Base-by-base conservation (phyloP, 257 asterid genomes). In the Solanum rostratum region DNA sequence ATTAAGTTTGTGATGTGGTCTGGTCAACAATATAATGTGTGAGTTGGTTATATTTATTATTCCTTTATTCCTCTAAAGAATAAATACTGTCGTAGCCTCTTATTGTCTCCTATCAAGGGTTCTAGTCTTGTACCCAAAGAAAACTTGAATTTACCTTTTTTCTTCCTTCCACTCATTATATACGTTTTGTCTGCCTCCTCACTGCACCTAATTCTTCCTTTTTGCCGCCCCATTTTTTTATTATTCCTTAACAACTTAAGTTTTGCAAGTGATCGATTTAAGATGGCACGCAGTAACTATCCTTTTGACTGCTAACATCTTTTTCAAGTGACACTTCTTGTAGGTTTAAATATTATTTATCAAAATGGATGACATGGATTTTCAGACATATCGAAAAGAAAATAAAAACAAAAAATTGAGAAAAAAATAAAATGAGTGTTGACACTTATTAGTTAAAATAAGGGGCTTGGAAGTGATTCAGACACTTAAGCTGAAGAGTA, bases 61-160 rank as follows among this genome's bases (percentile, higher is more conserved):
- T 55, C 3, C 1, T 20, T 1, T 71, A 41, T 63, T 76, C 88
- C 87, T 88, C 86, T 88, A 90, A 90, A 88, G 93, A 88, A 88
- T 86, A 89, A 87, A 76, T 49, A 88, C 86, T 85, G 86, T 85
- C 84, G 86, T 84, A 90, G 86, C 90, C 88, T 89, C 91, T 76
- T 87, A 83, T 86, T 90, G 91, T 88, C 91, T 86, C 93, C 92
- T 83, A 84, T 65, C 33, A 86, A 86, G 91, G 86, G 83, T 85
- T 88, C 86, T 84, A 88, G 88, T 76, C 92, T 87, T 87, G 88
- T 80, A 85, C 43, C 86, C 89, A 87, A 90, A 90, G 90, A 84
- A 88, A 86, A 52, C 91, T 84, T 78, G 53, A 82, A 83, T 71
- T 78, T 69, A 69, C 27, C 78, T 33, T 68, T 33, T 68, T 37